A percentile compares a stretch with the other conserved stretches of the same genome.
Evolutionary conservation across 495 filamentous ascomycete species (phyloP).

Genomic region (Parathielavia hyrcaniae): DNA sequence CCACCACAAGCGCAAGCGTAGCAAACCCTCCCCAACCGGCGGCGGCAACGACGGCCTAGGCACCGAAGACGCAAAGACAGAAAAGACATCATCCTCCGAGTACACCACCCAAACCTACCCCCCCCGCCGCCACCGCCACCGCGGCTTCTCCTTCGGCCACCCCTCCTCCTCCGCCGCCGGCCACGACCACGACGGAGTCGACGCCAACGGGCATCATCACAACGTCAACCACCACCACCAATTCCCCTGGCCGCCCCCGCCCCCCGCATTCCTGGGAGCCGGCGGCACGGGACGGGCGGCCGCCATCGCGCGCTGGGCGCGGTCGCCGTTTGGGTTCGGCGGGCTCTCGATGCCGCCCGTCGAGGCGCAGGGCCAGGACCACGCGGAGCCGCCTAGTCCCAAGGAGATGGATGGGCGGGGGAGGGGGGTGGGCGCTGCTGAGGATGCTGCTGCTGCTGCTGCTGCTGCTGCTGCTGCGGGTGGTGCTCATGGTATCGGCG

Average conservation of each 20-base stretch:
- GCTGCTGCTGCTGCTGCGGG: no score
- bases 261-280: no score
- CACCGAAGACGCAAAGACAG: background rate
- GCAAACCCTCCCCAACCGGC: background rate
- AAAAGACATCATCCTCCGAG: background rate
- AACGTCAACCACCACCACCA: background rate
- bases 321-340: conserved; percentile 10
- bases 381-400: conserved; percentile 4
- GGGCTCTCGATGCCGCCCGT: background rate
- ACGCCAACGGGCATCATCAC: background rate
- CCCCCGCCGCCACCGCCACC: background rate
- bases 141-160: background rate
- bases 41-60: background rate
- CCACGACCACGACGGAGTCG: no score
- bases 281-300: background rate
- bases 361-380: no score
- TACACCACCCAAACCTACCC: background rate
- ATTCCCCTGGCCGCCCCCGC: background rate
- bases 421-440: no score
- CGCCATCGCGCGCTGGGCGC: conserved; percentile 1
- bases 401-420: conserved; percentile 13
- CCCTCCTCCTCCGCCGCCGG: background rate
- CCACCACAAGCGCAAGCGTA: background rate
- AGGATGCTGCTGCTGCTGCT: no score
- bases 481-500: background rate